Evolutionary conservation across 495 filamentous ascomycete genomes (phyloP).

Genomic region (Penicillium herquei): DNA sequence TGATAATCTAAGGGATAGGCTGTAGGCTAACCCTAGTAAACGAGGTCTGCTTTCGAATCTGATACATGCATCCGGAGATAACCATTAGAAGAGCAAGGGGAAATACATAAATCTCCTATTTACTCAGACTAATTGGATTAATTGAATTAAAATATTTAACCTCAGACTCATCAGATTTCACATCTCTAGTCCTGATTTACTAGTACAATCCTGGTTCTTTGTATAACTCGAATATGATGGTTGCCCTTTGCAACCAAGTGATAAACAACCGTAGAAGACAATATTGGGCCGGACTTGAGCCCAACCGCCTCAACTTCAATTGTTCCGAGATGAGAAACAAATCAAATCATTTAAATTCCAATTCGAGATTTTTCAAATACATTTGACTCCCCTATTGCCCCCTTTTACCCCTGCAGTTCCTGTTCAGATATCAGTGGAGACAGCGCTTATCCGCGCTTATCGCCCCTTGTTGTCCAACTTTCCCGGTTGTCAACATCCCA

Average conservation of each 20-base stretch:
- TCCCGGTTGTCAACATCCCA: conserved; percentile 29
- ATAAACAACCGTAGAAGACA: conserved; percentile 18
- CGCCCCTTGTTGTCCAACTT: conserved; percentile 31
- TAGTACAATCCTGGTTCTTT: too few species aligned
- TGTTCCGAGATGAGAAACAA: background rate
- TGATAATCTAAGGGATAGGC: too few species aligned
- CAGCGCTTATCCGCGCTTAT: conserved; percentile 34
- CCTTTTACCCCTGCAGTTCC: conserved; percentile 4
- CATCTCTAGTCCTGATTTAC: too few species aligned
- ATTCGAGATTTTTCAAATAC: background rate
- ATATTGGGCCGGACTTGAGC: conserved; percentile 18
- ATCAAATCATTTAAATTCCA: background rate
- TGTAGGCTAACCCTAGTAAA: too few species aligned
- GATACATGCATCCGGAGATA: too few species aligned
- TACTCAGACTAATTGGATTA: too few species aligned
- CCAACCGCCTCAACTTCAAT: conserved; percentile 11
- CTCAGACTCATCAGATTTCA: too few species aligned
- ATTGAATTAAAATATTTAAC: too few species aligned
- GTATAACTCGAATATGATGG: background rate
- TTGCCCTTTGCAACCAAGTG: conserved; percentile 26
- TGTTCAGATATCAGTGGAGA: conserved; percentile 18
- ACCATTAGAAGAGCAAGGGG: too few species aligned
- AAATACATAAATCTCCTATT: too few species aligned
- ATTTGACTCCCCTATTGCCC: background rate
- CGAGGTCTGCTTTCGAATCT: too few species aligned